Evolutionary conservation across 1,284 basidiomycete genomes (phyloP).

Genomic region (Cystobasidiaceae sp.): DNA sequence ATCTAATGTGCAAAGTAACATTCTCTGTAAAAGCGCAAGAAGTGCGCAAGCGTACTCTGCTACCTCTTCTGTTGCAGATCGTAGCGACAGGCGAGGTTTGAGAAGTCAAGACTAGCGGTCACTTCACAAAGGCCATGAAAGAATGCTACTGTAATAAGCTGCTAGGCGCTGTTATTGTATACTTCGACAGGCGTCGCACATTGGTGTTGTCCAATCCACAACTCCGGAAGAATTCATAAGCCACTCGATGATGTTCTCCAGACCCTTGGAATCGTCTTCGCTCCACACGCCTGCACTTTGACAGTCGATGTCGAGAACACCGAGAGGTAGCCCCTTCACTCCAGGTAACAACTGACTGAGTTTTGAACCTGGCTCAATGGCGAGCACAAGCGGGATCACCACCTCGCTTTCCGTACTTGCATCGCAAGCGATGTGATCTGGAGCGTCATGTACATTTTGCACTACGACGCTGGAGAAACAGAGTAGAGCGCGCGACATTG

Average conservation of each 20-base stretch:
- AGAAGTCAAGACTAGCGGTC: no score
- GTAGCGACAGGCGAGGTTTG: no score
- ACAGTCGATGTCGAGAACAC: slow-evolving; percentile 49
- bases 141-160: no score
- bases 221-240: slow-evolving; percentile 9
- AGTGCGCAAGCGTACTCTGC: no score
- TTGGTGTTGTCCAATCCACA: slow-evolving; percentile 3
- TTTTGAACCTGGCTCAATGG: neutral
- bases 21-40: no score
- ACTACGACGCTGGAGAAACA: slow-evolving; percentile 45
- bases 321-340: slow-evolving; percentile 43
- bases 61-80: no score
- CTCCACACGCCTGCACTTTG: slow-evolving; percentile 45
- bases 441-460: slow-evolving; percentile 44
- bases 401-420: slow-evolving; percentile 47
- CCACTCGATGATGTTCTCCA: slow-evolving; percentile 42
- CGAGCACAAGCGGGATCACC: slow-evolving; percentile 46
- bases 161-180: no score
- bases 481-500: no score
- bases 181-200: no score
- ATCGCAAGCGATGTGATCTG: slow-evolving; percentile 49
- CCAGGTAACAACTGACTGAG: neutral
- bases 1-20: no score
- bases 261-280: slow-evolving; percentile 43
- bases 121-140: no score